Conservation (phyloP, 305 asterid species). For the Fraxinus platypoda region DNA sequence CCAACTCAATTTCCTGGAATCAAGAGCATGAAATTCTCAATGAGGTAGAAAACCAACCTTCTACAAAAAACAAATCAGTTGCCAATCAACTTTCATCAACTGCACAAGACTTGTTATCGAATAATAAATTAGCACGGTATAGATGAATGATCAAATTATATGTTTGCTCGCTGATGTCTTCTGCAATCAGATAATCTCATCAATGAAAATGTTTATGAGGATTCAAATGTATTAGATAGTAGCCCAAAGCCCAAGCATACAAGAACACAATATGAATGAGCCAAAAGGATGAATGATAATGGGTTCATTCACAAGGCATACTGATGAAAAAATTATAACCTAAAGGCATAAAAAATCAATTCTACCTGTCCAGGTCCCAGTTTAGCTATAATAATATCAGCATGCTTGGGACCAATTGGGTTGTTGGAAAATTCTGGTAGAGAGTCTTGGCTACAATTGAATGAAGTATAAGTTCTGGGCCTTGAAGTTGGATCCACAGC, state of each 20-base stretch:
- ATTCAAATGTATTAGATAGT: constrained; percentile 8
- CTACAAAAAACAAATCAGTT: neutral
- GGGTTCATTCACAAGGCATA: neutral
- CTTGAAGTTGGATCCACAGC: constrained; percentile 42
- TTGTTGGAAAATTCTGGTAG: constrained; percentile 50
- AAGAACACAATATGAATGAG: neutral
- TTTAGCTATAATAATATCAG: constrained; percentile 60
- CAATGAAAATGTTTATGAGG: neutral
- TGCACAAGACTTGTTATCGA: neutral
- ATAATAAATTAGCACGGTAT: neutral
- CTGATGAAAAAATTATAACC: neutral
- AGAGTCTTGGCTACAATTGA: constrained; percentile 68
- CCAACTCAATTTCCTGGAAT: constrained; percentile 87
- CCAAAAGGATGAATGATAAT: neutral
- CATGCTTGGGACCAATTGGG: constrained; percentile 56
- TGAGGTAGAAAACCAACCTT: constrained; percentile 11
- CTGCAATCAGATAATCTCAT: neutral
- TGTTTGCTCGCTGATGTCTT: neutral
- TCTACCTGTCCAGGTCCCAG: constrained; percentile 91
- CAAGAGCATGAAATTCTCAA: constrained; percentile 3
- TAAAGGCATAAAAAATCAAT: neutral
- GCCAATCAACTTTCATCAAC: neutral
- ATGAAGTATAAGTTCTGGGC: constrained; percentile 72
- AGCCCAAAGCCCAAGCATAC: neutral
- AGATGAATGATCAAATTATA: neutral